Conservation (phyloP, 768 basidiomycete genomes). For the Lentinula boryana region DNA sequence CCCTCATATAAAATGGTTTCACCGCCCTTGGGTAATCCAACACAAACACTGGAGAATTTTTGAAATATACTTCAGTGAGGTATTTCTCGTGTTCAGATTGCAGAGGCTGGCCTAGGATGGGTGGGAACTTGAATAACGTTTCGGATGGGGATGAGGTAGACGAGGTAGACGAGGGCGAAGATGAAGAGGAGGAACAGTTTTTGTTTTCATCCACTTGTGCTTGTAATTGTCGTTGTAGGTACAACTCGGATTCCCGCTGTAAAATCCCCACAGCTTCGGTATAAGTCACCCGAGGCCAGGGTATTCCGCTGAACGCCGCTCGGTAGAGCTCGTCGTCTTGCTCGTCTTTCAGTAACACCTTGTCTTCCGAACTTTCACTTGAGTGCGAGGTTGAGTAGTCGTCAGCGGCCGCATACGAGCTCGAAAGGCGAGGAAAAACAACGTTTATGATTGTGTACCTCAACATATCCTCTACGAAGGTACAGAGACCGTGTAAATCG, state of each 20-base stretch:
- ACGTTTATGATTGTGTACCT: constrained; percentile 17
- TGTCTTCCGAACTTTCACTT: too few species aligned
- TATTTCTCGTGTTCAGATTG: constrained; percentile 93
- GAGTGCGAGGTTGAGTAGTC: too few species aligned
- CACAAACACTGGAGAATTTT: constrained; percentile 77
- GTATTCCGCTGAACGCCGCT: not conserved
- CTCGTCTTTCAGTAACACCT: too few species aligned
- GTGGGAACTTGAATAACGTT: constrained; percentile 46
- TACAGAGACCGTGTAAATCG: constrained; percentile 13
- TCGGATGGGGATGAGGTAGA: constrained; percentile 17
- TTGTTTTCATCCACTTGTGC: constrained; percentile 1
- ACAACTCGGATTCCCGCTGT: constrained; percentile 9
- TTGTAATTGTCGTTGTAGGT: not conserved
- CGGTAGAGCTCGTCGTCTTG: not conserved
- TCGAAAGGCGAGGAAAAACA: not conserved
- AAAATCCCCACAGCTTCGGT: constrained; percentile 66
- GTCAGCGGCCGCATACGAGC: too few species aligned
- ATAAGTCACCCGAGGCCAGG: constrained; percentile 76
- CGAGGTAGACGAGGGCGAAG: too few species aligned
- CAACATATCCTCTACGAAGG: constrained; percentile 49
- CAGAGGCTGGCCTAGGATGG: constrained; percentile 65
- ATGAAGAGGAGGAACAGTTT: too few species aligned
- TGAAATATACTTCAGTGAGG: constrained; percentile 64
- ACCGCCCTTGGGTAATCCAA: constrained; percentile 77
- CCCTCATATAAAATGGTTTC: constrained; percentile 98